Conservation (phyloP, 208 protist species). For the Acanthamoeba rhysodes region DNA sequence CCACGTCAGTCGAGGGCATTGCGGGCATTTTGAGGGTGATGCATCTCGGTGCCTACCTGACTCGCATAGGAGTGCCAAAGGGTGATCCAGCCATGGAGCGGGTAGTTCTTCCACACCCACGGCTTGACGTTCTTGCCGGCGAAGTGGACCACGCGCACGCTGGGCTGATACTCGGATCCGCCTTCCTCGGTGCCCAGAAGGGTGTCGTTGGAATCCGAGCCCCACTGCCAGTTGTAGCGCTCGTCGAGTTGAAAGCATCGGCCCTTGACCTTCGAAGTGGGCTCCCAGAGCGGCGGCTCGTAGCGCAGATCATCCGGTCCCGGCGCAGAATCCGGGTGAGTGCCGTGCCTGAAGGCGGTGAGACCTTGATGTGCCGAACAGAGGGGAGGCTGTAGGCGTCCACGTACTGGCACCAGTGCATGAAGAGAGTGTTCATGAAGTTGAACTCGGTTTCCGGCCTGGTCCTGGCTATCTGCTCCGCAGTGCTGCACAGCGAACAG, state of each 20-base stretch:
- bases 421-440: not conserved
- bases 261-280: not conserved
- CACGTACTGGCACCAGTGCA: not conserved
- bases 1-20: not conserved
- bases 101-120: constrained; percentile 19
- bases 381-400: not conserved
- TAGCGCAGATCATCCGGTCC: not conserved
- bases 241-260: not conserved
- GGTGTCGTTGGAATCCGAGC: not conserved
- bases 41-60: not conserved
- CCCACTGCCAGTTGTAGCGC: constrained; percentile 56
- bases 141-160: constrained; percentile 28
- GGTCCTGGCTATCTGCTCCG: not conserved
- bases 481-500: not conserved
- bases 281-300: not conserved
- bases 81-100: constrained; percentile 29
- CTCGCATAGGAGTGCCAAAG: constrained; percentile 12
- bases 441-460: not conserved
- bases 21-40: not conserved
- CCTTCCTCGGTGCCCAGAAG: not conserved
- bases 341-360: not conserved
- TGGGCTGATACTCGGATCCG: not conserved
- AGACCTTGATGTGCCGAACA: not conserved
- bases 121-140: constrained; percentile 37
- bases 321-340: not conserved